Evolutionary conservation across 148 eudicot species (phyloP).

Genomic region (Fallopia convolvulus): DNA sequence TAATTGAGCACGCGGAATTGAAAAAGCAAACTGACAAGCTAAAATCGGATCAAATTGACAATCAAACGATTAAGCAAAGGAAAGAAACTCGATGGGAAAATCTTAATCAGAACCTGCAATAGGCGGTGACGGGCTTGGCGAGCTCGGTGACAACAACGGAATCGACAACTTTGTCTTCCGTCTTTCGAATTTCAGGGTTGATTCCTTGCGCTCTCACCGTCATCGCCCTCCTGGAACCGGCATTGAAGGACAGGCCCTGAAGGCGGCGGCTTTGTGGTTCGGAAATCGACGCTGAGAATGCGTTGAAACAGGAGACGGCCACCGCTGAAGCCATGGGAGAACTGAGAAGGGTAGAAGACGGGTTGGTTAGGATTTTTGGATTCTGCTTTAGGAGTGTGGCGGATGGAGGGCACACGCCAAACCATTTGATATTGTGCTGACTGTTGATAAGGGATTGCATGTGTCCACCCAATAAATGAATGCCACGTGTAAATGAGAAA

Average conservation of each 20-base stretch:
- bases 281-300: neutral
- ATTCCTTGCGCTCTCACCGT: conserved; percentile 64
- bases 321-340: neutral
- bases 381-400: neutral
- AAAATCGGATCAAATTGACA: neutral
- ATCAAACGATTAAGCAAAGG: neutral
- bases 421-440: conserved; percentile 55
- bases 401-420: conserved; percentile 17
- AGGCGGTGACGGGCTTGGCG: conserved; percentile 76
- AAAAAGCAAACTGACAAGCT: neutral
- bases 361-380: neutral
- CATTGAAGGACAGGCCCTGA: neutral
- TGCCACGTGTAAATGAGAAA: neutral
- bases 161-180: conserved; percentile 84
- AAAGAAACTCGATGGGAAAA: neutral
- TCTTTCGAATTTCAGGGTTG: conserved; percentile 77
- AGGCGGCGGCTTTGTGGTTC: neutral
- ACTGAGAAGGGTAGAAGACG: neutral
- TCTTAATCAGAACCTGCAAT: conserved; percentile 61
- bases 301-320: neutral
- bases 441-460: conserved; percentile 38
- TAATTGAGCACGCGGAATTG: neutral
- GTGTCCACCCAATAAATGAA: neutral
- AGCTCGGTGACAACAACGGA: conserved; percentile 72
- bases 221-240: conserved; percentile 21